Evolutionary conservation across 2,329 filamentous ascomycete species (phyloP).

Genomic region (Teratosphaeria pseudoeucalypti): DNA sequence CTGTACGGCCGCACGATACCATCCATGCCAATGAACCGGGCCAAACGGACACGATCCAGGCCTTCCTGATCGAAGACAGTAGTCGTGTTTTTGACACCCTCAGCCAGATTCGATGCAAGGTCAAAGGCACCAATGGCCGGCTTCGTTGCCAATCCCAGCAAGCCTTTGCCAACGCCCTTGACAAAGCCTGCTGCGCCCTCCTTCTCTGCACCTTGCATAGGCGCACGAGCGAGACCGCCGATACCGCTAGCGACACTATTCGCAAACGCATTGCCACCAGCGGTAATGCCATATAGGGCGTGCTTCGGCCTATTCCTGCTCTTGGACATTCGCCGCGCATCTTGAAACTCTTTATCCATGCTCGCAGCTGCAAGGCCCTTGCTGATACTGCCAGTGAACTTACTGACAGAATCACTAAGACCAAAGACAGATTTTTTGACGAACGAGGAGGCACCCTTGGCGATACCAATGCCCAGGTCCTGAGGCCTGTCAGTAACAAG

Average conservation of each 20-base stretch:
- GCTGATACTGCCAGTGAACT: slow-evolving; percentile 92
- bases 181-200: slow-evolving; percentile 91
- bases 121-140: slow-evolving; percentile 95
- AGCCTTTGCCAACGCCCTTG: slow-evolving; percentile 92
- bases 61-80: slow-evolving; percentile 95
- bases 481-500: slow-evolving; percentile 92
- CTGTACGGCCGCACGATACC: slow-evolving; percentile 91
- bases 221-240: slow-evolving; percentile 84
- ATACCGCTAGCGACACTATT: slow-evolving; percentile 89
- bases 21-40: slow-evolving; percentile 83
- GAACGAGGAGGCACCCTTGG: slow-evolving; percentile 91
- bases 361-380: slow-evolving; percentile 93
- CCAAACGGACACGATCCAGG: slow-evolving; percentile 85
- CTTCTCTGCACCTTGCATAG: slow-evolving; percentile 88
- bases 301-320: slow-evolving; percentile 93
- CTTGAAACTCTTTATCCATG: slow-evolving; percentile 97
- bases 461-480: slow-evolving; percentile 88
- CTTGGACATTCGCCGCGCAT: slow-evolving; percentile 84
- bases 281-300: slow-evolving; percentile 88
- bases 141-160: slow-evolving; percentile 91
- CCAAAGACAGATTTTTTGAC: slow-evolving; percentile 98
- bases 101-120: slow-evolving; percentile 90
- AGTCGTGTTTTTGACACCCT: slow-evolving; percentile 96
- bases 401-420: slow-evolving; percentile 93
- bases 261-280: slow-evolving; percentile 89